Base-by-base conservation (phyloP, 2,329 filamentous ascomycete genomes). In the Botrytis fabae region DNA sequence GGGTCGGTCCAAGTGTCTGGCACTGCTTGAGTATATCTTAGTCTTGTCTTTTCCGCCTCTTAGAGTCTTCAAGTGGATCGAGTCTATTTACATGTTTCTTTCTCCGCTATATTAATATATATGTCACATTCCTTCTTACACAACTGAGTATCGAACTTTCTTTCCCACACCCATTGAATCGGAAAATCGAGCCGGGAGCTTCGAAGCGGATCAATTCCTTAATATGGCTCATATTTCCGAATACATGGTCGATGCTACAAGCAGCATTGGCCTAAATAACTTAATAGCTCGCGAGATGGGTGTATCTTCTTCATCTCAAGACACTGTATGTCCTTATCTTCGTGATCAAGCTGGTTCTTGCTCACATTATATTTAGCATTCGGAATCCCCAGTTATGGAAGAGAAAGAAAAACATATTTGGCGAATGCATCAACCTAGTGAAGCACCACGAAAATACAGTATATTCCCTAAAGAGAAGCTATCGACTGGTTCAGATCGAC, bases 391-490 rank as follows among this genome's bases (percentile, higher is more conserved):
- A 61, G 63, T 57, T 14, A 69, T 62, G 61, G 75, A 78, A 32
- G 78, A 80, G 46, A 78, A 84, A 70, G 86, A 87, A 73, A 89
- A 86, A 81, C 86, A 85, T 77, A 80, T 84, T 65, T 89, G 87
- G 87, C 89, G 87, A 79, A 89, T 90, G 86, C 85, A 87, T 75
- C 86, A 88, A 74, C 80, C 86, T 18, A 86, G 88, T 62, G 80
- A 82, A 73, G 65, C 75, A 10, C 51, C 70, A 44, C 85, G 85
- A 73, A 90, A 88, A 81, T 90, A 91, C 76, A 88, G 90, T 79
- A 83, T 90, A 59, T 91, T 91, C 86, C 88, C 74, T 83, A 87
- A 85, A 77, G 78, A 81, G 22, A 81, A 80, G 74, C 69, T 77
- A 32, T 75, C 76, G 32, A 75, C 80, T 84, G 63, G 82, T 80